Evolutionary conservation across 1,284 basidiomycete genomes (phyloP).

Genomic region (Sanghuangporus sanghuang): DNA sequence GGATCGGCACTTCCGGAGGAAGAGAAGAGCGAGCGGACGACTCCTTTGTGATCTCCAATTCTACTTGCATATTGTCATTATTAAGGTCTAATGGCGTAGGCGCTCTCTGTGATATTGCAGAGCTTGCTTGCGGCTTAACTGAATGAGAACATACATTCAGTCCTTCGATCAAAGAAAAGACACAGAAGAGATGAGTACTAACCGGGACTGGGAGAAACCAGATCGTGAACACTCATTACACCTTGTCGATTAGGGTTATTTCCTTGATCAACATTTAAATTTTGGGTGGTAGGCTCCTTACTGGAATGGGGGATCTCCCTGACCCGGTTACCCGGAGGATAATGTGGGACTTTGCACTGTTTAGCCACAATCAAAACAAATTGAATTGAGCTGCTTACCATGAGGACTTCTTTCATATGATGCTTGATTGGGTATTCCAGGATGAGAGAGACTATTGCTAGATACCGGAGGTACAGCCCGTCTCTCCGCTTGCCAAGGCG

Average conservation of each 20-base stretch:
- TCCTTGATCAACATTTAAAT: neutral
- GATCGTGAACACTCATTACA: constrained; percentile 17
- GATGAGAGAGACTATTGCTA: neutral
- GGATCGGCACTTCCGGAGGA: neutral
- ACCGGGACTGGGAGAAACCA: constrained; percentile 15
- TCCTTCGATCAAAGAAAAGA: neutral
- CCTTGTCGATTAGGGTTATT: constrained; percentile 5
- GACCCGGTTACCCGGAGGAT: neutral
- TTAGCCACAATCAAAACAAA: neutral
- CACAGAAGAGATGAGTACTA: neutral
- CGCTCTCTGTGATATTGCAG: neutral
- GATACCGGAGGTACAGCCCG: neutral
- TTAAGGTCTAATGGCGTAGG: neutral
- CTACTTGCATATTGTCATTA: constrained; percentile 3
- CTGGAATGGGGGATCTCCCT: neutral
- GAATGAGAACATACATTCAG: neutral
- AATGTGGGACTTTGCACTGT: neutral
- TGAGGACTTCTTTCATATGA: constrained; percentile 1
- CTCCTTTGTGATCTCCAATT: neutral
- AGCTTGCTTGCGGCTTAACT: constrained; percentile 2
- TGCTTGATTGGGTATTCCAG: neutral
- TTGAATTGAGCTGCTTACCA: neutral
- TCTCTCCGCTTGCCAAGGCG: neutral
- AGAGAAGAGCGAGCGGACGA: neutral
- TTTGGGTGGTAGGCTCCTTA: neutral